Evolutionary conservation across 768 basidiomycete genomes (phyloP).

Genomic region (Boletus pseudo-olivaceus): DNA sequence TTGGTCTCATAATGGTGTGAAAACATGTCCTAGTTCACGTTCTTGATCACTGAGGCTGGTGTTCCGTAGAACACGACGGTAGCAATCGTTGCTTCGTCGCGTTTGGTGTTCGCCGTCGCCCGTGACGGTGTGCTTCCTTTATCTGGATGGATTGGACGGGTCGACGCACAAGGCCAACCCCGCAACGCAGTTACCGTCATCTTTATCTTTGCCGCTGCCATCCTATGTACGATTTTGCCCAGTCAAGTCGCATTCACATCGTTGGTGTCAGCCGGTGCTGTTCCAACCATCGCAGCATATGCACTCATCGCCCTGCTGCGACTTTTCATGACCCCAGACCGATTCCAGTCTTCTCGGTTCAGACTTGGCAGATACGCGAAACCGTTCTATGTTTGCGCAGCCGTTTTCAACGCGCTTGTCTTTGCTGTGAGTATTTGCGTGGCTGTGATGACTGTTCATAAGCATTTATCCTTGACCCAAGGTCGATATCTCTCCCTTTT

Average conservation of each 20-base stretch:
- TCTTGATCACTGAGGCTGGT: background rate
- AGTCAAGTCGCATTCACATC: constrained; percentile 92
- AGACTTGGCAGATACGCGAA: constrained; percentile 62
- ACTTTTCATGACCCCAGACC: constrained; percentile 71
- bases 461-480: constrained; percentile 26
- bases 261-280: constrained; percentile 78
- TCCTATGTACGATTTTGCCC: constrained; percentile 87
- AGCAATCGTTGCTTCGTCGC: constrained; percentile 83
- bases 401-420: constrained; percentile 69
- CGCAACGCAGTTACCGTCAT: constrained; percentile 86
- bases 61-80: constrained; percentile 72
- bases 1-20: constrained; percentile 82
- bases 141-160: constrained; percentile 77
- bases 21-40: background rate
- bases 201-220: constrained; percentile 64
- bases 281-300: constrained; percentile 88
- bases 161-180: constrained; percentile 70
- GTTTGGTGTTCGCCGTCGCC: constrained; percentile 90
- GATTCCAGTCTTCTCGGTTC: constrained; percentile 73
- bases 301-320: constrained; percentile 76
- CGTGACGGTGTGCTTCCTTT: constrained; percentile 88
- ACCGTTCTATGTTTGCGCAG: constrained; percentile 65
- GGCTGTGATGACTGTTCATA: background rate
- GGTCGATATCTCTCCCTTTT: constrained; percentile 86
- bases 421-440: constrained; percentile 55